Evolutionary conservation across 2,329 filamentous ascomycete genomes (phyloP).

Genomic region (Aspergillus ibericus): DNA sequence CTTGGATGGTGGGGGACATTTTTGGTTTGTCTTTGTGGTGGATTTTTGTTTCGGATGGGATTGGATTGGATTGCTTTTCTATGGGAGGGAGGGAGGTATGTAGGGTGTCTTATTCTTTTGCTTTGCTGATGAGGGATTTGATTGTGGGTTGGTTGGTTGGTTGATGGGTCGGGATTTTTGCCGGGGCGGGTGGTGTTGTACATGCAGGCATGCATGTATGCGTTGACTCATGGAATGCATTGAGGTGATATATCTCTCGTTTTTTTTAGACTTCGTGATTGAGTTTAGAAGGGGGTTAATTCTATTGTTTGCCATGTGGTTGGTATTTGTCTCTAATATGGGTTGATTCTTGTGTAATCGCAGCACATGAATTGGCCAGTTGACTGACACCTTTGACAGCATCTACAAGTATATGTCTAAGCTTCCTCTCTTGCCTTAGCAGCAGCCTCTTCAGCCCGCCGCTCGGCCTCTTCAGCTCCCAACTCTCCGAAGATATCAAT

Average conservation of each 20-base stretch:
- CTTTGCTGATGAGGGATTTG: no score
- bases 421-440: constrained; percentile 21
- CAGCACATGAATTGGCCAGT: no score
- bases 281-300: neutral
- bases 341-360: neutral
- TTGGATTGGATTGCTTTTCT: neutral
- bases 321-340: neutral
- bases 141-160: no score
- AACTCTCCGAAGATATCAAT: constrained; percentile 40
- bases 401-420: neutral
- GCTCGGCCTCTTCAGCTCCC: constrained; percentile 33
- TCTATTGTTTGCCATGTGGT: neutral
- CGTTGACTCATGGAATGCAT: neutral
- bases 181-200: neutral
- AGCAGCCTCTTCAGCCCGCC: constrained; percentile 31
- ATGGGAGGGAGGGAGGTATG: no score
- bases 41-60: neutral
- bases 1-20: constrained; percentile 24
- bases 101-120: no score
- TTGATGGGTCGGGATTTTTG: neutral
- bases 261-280: neutral
- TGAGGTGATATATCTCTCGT: no score
- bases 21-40: neutral
- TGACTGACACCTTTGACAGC: no score
- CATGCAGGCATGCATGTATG: neutral